These are phyloP conservation scores for Vaccinium darrowii DNA, from an alignment of 148 eudicot genomes.

Conservation along the genomic window DNA sequence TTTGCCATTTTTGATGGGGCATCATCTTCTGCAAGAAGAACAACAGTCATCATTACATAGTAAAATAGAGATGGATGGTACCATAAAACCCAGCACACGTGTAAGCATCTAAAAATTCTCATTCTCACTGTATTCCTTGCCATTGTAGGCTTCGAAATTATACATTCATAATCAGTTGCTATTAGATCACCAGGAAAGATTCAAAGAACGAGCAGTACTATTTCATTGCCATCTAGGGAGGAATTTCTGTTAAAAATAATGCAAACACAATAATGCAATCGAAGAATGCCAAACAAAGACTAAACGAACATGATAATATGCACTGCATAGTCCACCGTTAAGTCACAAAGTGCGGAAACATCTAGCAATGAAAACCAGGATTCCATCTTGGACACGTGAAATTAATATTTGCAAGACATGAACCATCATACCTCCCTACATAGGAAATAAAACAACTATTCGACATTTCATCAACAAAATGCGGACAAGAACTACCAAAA, in stretches of 20 bases:
- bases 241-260: background rate
- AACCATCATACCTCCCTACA: background rate
- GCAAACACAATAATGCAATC: background rate
- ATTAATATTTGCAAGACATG: background rate
- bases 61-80: background rate
- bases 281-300: background rate
- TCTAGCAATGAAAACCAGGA: background rate
- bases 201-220: background rate
- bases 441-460: background rate
- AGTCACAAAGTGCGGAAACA: background rate
- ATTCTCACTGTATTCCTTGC: background rate
- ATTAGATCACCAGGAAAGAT: background rate
- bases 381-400: background rate
- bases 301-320: background rate
- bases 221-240: background rate
- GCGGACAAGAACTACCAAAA: background rate
- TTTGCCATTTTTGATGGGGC: conserved; percentile 67
- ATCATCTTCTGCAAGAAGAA: conserved; percentile 68
- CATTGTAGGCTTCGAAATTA: background rate
- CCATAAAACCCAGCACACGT: background rate
- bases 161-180: background rate
- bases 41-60: conserved; percentile 3
- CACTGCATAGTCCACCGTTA: background rate
- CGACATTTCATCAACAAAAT: background rate
- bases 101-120: background rate